phyloP scores from a whole-genome alignment of 495 filamentous ascomycete genomes.

The Mycothermus thermophilus region DNA sequence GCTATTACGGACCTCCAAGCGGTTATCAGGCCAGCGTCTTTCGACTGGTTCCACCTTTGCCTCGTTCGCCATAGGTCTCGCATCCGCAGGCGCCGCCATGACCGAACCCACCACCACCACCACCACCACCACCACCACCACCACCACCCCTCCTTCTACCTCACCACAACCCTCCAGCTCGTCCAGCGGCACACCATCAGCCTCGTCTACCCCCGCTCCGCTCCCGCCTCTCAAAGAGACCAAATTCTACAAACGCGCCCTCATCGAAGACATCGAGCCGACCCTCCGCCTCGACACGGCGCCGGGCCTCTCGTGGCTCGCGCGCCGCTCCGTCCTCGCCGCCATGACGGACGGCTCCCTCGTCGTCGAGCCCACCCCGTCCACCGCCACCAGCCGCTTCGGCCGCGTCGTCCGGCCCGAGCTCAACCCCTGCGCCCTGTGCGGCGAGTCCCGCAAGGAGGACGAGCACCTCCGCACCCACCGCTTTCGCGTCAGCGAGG shows the following conservation, averaged over 20 bases:
- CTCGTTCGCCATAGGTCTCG: conserved; percentile 38
- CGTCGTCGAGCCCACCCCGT: conserved; percentile 73
- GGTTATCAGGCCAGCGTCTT: conserved; percentile 25
- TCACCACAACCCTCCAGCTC: conserved; percentile 40
- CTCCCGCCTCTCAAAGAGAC: conserved; percentile 60
- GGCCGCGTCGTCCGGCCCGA: conserved; percentile 42
- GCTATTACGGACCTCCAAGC: conserved; percentile 54
- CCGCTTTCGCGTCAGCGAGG: conserved; percentile 77
- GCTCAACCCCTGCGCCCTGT: conserved; percentile 68
- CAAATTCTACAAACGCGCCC: conserved; percentile 78
- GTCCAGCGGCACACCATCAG: too few relatives aligned
- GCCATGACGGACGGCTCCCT: conserved; percentile 77
- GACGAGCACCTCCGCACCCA: conserved; percentile 62
- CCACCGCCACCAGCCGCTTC: conserved; percentile 27
- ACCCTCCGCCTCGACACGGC: conserved; percentile 78
- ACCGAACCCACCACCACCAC: conserved; percentile 27
- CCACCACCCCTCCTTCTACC: conserved; percentile 27
- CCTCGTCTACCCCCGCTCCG: conserved; percentile 28
- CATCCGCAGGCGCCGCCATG: conserved; percentile 28
- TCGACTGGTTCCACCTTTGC: conserved; percentile 6
- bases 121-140: conserved; percentile 28
- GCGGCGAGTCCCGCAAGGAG: conserved; percentile 65
- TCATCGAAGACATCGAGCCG: conserved; percentile 87
- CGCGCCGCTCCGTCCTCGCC: conserved; percentile 64
- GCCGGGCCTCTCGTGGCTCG: conserved; percentile 86